Percentiles rank a stretch among this genome's conserved stretches.
phyloP scores from a whole-genome alignment of 345 rosid genomes.

The Eucalyptus cladocalyx region DNA sequence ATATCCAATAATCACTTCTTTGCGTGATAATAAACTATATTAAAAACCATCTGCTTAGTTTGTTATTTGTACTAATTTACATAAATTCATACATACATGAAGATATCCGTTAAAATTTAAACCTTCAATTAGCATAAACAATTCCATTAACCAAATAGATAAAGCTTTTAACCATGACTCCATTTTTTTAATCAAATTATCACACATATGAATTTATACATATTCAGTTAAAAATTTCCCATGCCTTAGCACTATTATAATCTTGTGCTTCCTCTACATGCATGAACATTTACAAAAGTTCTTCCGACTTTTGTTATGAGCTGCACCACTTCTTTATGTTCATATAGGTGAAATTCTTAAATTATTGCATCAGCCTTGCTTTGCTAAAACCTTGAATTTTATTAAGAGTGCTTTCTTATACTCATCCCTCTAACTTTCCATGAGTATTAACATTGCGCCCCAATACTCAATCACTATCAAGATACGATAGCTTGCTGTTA shows the following conservation, averaged over 20 bases:
- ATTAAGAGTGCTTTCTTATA: too few relatives aligned
- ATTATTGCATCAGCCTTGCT: too few relatives aligned
- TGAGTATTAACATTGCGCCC: background rate
- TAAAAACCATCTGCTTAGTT: background rate
- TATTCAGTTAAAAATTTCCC: background rate
- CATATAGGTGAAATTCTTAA: background rate
- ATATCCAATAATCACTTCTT: background rate
- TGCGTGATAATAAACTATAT: background rate
- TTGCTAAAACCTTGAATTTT: too few relatives aligned
- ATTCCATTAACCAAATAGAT: background rate
- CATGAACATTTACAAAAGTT: background rate
- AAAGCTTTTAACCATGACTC: too few relatives aligned
- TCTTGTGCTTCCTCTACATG: background rate
- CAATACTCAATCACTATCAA: background rate
- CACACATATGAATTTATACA: background rate
- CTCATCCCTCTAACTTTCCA: background rate
- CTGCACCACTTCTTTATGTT: background rate
- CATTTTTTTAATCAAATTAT: background rate
- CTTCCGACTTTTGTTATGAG: too few relatives aligned
- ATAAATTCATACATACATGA: background rate
- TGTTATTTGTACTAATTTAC: too few relatives aligned
- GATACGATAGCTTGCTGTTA: rapidly evolving
- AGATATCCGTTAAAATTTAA: rapidly evolving
- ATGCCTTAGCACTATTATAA: background rate
- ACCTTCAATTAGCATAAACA: background rate